Percentiles rank a stretch among this genome's conserved stretches.
Conservation (phyloP, 768 basidiomycete genomes). For the Hemileccinum rubropunctum region DNA sequence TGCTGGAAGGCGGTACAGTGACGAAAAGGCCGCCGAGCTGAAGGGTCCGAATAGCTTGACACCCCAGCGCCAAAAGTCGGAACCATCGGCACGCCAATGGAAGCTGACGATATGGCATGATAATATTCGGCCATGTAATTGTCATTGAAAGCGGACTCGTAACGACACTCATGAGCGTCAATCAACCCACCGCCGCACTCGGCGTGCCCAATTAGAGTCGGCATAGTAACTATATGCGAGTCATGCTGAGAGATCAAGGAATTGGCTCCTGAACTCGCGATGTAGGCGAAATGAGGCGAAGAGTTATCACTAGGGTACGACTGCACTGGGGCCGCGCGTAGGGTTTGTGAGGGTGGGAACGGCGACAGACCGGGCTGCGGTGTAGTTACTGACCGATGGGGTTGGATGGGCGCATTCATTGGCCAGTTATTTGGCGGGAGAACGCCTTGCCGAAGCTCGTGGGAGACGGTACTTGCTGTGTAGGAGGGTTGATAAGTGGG, state of each 20-base stretch:
- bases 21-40: background rate
- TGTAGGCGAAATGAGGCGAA: background rate
- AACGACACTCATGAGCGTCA: background rate
- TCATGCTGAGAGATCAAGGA: background rate
- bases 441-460: background rate
- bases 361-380: background rate
- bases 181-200: background rate
- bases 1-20: background rate
- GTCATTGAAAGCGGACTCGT: background rate
- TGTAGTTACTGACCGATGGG: background rate
- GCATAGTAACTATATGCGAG: background rate
- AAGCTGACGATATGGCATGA: background rate
- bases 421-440: background rate
- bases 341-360: background rate
- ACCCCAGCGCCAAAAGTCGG: background rate
- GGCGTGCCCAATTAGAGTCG: background rate
- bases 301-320: background rate
- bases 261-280: background rate
- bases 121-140: background rate
- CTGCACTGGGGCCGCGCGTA: background rate
- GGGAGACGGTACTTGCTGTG: background rate
- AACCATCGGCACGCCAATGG: slow-evolving; percentile 4
- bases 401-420: background rate
- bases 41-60: background rate
- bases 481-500: background rate